These are phyloP conservation scores for Logfia minima DNA, from an alignment of 129 eudicot genomes.

Conservation along the genomic window DNA sequence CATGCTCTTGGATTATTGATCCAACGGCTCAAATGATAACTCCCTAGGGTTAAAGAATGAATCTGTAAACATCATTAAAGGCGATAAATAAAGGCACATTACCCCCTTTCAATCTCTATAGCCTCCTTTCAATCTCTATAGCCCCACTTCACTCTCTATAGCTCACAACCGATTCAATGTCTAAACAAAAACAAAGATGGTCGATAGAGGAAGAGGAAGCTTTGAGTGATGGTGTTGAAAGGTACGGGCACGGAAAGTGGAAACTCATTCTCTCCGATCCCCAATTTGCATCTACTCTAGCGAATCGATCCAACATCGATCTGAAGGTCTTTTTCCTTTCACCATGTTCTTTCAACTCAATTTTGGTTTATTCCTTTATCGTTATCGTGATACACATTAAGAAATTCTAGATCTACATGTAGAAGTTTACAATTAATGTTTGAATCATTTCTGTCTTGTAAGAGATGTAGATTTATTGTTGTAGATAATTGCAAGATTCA, in stretches of 20 bases:
- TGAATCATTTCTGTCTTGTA: not conserved
- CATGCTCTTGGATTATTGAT: slow-evolving; percentile 7
- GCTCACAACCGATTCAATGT: not conserved
- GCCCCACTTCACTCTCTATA: not conserved
- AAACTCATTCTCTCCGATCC: slow-evolving; percentile 36
- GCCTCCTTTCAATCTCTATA: slow-evolving; percentile 5
- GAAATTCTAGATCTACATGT: no score
- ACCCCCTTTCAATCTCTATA: slow-evolving; percentile 4
- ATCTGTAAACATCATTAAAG: not conserved
- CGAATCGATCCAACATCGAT: slow-evolving; percentile 29
- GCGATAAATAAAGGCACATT: not conserved
- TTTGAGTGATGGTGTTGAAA: slow-evolving; percentile 32
- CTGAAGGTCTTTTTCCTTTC: slow-evolving; percentile 31
- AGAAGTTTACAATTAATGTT: not conserved
- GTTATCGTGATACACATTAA: not conserved
- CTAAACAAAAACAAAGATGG: slow-evolving; percentile 23
- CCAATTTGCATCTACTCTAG: slow-evolving; percentile 14
- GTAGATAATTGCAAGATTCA: not conserved
- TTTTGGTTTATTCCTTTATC: not conserved
- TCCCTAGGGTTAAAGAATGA: slow-evolving; percentile 6
- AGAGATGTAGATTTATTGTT: not conserved
- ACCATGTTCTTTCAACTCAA: not conserved
- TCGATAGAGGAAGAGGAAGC: slow-evolving; percentile 37
- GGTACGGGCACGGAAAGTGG: slow-evolving; percentile 40
- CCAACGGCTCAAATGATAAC: slow-evolving; percentile 9